Conservation (phyloP, 768 basidiomycete genomes). For the Mycena haematopus region DNA sequence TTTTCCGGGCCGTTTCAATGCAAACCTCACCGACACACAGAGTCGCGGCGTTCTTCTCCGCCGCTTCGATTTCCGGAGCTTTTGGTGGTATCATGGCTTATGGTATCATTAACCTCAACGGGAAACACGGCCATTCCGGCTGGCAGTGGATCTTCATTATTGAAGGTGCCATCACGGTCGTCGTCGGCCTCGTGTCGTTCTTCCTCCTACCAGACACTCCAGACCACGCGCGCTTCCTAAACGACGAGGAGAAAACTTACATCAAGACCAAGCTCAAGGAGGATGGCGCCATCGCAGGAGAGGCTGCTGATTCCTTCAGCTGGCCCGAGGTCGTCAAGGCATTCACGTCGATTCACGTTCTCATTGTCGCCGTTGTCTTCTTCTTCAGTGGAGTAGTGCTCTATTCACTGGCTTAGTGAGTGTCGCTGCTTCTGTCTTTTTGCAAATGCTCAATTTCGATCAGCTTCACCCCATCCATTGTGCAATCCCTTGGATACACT, state of each 20-base stretch:
- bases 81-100: constrained; percentile 75
- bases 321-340: constrained; percentile 61
- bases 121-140: constrained; percentile 56
- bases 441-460: constrained; percentile 40
- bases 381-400: constrained; percentile 61
- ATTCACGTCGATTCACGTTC: constrained; percentile 59
- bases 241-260: constrained; percentile 54
- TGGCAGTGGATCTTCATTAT: constrained; percentile 78
- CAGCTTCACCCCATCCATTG: constrained; percentile 67
- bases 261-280: constrained; percentile 47
- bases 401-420: constrained; percentile 57
- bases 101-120: constrained; percentile 70
- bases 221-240: constrained; percentile 55
- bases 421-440: constrained; percentile 21
- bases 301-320: constrained; percentile 52
- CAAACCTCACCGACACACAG: constrained; percentile 47
- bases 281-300: constrained; percentile 48
- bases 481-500: constrained; percentile 53
- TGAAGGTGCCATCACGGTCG: constrained; percentile 63
- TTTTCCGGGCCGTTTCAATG: background rate
- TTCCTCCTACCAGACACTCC: constrained; percentile 55
- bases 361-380: constrained; percentile 54
- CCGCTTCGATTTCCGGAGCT: constrained; percentile 65
- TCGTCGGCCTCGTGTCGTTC: constrained; percentile 60
- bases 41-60: constrained; percentile 56